Evolutionary conservation across 2,329 filamentous ascomycete genomes (phyloP).

Genomic region (Eurotiales sp.): DNA sequence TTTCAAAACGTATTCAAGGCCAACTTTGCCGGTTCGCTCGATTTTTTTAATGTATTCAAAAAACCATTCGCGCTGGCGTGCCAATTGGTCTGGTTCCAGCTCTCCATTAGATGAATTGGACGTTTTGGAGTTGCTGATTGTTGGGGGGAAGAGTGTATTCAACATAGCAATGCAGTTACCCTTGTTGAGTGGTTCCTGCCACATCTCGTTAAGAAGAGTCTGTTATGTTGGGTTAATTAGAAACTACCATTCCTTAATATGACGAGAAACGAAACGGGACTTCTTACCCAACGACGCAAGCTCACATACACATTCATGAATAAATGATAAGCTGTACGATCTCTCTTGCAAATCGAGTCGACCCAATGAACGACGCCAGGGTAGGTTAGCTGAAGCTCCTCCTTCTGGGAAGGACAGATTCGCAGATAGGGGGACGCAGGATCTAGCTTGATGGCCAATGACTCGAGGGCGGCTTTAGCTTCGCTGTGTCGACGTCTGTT

Average conservation of each 20-base stretch:
- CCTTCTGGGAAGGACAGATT: constrained; percentile 46
- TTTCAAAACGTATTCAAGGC: constrained; percentile 52
- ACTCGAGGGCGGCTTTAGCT: constrained; percentile 51
- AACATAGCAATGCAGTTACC: constrained; percentile 65
- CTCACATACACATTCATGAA: constrained; percentile 62
- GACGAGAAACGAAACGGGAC: no score
- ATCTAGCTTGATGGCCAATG: constrained; percentile 44
- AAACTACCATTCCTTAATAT: no score
- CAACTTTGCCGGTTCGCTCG: constrained; percentile 52
- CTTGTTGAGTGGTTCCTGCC: constrained; percentile 60
- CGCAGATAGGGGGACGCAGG: constrained; percentile 26
- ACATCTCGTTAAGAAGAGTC: constrained; percentile 64
- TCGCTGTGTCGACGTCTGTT: constrained; percentile 59
- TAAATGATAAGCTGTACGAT: constrained; percentile 49
- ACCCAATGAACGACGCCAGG: constrained; percentile 57
- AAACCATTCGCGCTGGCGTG: constrained; percentile 57
- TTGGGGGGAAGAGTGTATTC: constrained; percentile 63
- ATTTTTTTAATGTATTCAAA: constrained; percentile 60
- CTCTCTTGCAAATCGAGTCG: constrained; percentile 48
- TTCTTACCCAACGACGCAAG: constrained; percentile 60
- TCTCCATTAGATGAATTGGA: constrained; percentile 38
- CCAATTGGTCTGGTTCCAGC: constrained; percentile 50
- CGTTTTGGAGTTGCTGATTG: constrained; percentile 44
- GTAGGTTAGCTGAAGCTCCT: constrained; percentile 48
- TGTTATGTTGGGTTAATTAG: not conserved